These are phyloP conservation scores for Xylariaceae sp. DNA, from an alignment of 2,329 filamentous ascomycete genomes.

Conservation along the genomic window DNA sequence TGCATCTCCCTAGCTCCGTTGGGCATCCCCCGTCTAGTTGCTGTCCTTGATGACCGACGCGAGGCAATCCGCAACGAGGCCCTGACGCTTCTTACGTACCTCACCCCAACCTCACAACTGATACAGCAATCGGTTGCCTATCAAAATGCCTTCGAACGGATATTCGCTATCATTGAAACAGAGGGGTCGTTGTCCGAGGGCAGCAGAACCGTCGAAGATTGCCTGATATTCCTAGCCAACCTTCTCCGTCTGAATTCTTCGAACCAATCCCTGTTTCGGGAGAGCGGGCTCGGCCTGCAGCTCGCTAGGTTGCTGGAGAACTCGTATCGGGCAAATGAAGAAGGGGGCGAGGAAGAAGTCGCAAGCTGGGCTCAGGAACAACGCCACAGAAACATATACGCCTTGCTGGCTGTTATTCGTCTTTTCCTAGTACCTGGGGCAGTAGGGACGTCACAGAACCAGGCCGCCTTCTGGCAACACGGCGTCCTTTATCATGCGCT, in stretches of 20 bases:
- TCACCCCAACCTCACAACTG: conserved; percentile 81
- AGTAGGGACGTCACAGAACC: conserved; percentile 74
- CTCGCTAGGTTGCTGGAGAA: conserved; percentile 64
- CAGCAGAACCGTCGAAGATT: conserved; percentile 85
- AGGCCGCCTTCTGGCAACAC: conserved; percentile 77
- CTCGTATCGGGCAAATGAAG: conserved; percentile 47
- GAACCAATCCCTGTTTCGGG: conserved; percentile 90
- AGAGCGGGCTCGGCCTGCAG: conserved; percentile 75
- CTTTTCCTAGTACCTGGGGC: conserved; percentile 82
- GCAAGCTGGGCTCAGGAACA: conserved; percentile 72
- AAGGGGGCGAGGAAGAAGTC: conserved; percentile 50
- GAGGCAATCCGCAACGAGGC: conserved; percentile 87
- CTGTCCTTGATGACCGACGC: conserved; percentile 73
- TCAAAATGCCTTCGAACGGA: conserved; percentile 83
- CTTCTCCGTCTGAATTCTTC: conserved; percentile 79
- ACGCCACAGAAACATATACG: conserved; percentile 86
- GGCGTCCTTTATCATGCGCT: conserved; percentile 74
- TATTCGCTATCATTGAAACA: conserved; percentile 73
- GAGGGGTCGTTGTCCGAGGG: conserved; percentile 82
- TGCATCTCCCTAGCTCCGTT: conserved; percentile 85
- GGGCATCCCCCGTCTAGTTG: conserved; percentile 81
- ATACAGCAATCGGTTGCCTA: conserved; percentile 95
- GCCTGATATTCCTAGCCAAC: conserved; percentile 83
- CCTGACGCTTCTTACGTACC: conserved; percentile 76
- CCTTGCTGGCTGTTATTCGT: conserved; percentile 77